Base-by-base conservation (phyloP, 805 yeast genomes). In the Osmozyma mogii region DNA sequence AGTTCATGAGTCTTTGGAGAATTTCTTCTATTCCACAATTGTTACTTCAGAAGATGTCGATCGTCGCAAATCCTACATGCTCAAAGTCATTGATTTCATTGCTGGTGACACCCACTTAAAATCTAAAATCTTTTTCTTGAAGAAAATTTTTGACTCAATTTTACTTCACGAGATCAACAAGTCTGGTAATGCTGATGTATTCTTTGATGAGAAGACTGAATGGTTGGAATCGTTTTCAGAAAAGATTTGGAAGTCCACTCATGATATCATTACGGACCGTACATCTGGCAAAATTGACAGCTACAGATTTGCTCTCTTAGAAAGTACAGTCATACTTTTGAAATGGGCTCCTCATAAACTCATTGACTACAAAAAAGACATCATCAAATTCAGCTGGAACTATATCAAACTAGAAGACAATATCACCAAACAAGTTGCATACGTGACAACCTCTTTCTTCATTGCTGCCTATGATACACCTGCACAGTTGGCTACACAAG, bases 301-400 rank as follows among this genome's bases (percentile, higher is more conserved):
- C 21, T 80, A 73, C 54, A 65, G 95, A 34, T 72, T 83, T 38
- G 92, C 84, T 35, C 58, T 89, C 6, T 62, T 92, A 14, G 95
- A 88, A 41, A 54, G 87, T 49, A 81, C 97, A 0, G 77, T 95
- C 0, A 56, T 81, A 25, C 57, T 92, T 25, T 72, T 87, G 15
- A 77, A 78, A 46, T 72, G 75, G 55, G 77, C 83, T 1, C 76
- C 94, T 0, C 52, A 58, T 0, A 54, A 65, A 8, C 66, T 84
- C 15, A 58, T 70, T 6, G 80, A 74, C 10, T 67, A 72, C 41
- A 67, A 83, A 24, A 89, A 85, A 48, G 95, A 87, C 43, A 75
- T 92, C 24, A 84, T 92, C 52, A 85, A 84, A 52, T 92, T 87
- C 58, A 82, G 87, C 43, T 92, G 99, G 99, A 83, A 84, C 42